Base-by-base conservation (phyloP, 768 basidiomycete species). In the Lactifluus subvellereus region DNA sequence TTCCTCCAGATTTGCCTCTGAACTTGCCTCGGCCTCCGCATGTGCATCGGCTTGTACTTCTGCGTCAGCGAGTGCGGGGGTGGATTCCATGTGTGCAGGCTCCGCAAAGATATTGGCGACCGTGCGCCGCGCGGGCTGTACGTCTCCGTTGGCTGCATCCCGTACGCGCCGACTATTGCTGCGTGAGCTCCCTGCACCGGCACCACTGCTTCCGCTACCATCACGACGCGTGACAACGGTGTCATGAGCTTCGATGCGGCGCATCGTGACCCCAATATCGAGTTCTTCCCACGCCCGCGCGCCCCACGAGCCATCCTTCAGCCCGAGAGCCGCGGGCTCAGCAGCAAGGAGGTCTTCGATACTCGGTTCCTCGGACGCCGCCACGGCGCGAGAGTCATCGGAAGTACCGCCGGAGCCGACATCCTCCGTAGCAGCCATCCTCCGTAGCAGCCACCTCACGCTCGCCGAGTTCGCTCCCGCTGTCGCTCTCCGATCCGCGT, bases 271-370 rank as follows among this genome's bases (percentile, higher is more conserved):
- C 1, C 74, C 74, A 22, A 68, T 20, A 58, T 75, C 71, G 50
- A 72, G 66, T 35, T 73, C 73, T 66, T 77, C 76, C 76, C 76
- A 77, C 3, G 76, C 76, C 6, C 72, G 67, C 11, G 74, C 76
- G 38, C 76, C 76, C 73, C 72, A 73, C 32, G 70, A 67, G 16
- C 69, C 65, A 4, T 61, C 61, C 51, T 37, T 60, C 6, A 57
- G 65, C 27, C 32, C 53, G 49, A 43, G 22, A 55, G 38, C 8
- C 10, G 42, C 33, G 13, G 38, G 22, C 18, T 62, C 70, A 10
- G 65, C 35, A 6, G 69, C 72, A 5, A 75, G 72, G 8, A 75
- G 69, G 20, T 68, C 70, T 52, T 74, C 72, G 38, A 75, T 70
- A n/a, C 70, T 70, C 3, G 73, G 73, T 60, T 75, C 74, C 10